Conservation (phyloP, 2,329 filamentous ascomycete species). For the Mariannaea sp. region DNA sequence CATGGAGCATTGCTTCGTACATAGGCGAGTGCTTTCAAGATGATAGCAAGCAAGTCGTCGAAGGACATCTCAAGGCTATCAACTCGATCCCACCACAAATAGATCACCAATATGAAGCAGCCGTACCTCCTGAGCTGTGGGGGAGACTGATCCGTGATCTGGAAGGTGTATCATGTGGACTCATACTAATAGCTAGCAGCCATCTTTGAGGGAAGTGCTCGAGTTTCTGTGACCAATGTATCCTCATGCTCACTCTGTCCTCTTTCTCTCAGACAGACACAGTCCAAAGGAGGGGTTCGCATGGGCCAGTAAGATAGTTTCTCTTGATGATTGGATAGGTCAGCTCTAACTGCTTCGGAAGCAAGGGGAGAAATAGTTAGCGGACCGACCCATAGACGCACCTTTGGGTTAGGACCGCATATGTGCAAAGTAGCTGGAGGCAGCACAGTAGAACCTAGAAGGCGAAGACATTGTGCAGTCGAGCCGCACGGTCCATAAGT, state of each 20-base stretch:
- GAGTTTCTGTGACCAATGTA: not conserved
- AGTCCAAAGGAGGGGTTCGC: slow-evolving; percentile 7
- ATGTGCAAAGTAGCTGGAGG: not conserved
- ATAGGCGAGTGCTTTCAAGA: slow-evolving; percentile 22
- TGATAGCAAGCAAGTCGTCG: slow-evolving; percentile 16
- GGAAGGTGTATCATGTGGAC: not conserved
- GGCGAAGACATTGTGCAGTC: slow-evolving; percentile 4
- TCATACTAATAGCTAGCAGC: not conserved
- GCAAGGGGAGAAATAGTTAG: slow-evolving; percentile 32
- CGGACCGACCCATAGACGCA: slow-evolving; percentile 30
- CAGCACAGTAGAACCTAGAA: slow-evolving; percentile 1
- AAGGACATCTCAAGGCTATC: not conserved
- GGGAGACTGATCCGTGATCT: not conserved
- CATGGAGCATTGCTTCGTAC: no score
- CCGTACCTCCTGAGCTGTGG: not conserved
- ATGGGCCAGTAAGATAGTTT: slow-evolving; percentile 6
- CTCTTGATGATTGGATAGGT: slow-evolving; percentile 20
- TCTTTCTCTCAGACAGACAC: not conserved
- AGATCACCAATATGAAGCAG: not conserved
- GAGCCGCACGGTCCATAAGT: slow-evolving; percentile 17
- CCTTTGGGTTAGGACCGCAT: not conserved
- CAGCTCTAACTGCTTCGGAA: slow-evolving; percentile 25
- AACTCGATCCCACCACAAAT: slow-evolving; percentile 6
- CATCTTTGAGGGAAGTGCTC: not conserved
- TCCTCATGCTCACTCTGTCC: not conserved